phyloP scores from a whole-genome alignment of 345 rosid species.

The Acer campestre region DNA sequence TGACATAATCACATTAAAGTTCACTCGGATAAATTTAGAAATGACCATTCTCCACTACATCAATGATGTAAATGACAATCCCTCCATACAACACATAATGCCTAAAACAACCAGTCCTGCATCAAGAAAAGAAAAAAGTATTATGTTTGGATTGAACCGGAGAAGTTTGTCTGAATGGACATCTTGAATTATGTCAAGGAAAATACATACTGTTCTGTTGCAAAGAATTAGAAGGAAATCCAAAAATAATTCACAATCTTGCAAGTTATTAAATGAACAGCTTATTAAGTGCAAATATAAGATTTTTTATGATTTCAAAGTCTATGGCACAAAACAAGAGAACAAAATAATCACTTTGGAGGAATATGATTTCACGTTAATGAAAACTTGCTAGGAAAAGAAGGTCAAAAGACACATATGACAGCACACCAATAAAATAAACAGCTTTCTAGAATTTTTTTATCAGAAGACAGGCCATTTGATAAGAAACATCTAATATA shows the following conservation, averaged over 20 bases:
- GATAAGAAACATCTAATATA: background rate
- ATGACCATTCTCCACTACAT: background rate
- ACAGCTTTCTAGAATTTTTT: background rate
- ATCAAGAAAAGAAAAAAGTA: background rate
- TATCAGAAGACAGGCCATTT: background rate
- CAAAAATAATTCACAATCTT: background rate
- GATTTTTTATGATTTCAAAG: background rate
- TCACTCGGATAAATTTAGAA: background rate
- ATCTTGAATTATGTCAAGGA: background rate
- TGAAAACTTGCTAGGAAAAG: background rate
- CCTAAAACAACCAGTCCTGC: conserved; percentile 3
- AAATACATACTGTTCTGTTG: background rate
- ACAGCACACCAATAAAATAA: background rate
- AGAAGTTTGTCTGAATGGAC: background rate
- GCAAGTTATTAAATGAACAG: background rate
- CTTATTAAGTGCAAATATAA: background rate
- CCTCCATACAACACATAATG: background rate
- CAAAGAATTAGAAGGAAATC: background rate
- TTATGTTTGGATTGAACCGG: background rate
- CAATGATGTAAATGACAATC: background rate
- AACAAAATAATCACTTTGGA: background rate
- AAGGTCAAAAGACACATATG: background rate
- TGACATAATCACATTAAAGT: conserved; percentile 1
- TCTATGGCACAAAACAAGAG: background rate
- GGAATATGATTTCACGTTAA: background rate